Evolutionary conservation across 140 eudicot species (phyloP).

Genomic region (Anethum foeniculum): DNA sequence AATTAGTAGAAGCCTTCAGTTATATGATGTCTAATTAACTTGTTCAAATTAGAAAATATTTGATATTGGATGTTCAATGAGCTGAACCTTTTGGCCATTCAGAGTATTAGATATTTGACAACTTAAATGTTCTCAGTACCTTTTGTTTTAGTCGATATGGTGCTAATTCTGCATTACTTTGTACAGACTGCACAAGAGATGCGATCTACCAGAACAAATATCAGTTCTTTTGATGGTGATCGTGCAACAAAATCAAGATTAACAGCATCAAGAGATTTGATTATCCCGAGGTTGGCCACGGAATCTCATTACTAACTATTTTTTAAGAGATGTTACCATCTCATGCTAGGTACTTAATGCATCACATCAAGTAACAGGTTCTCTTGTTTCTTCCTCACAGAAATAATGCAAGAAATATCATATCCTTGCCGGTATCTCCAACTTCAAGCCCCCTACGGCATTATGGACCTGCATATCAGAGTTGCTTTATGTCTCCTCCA

Average conservation of each 20-base stretch:
- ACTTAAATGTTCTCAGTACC: not conserved
- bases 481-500: conserved; percentile 63
- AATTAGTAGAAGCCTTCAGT: no score
- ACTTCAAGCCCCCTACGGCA: conserved; percentile 70
- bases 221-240: conserved; percentile 44
- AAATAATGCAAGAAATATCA: conserved; percentile 53
- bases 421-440: conserved; percentile 95
- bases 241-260: conserved; percentile 20
- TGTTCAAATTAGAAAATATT: not conserved
- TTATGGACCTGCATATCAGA: conserved; percentile 44
- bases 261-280: conserved; percentile 39
- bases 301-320: not conserved
- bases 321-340: not conserved
- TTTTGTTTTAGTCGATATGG: not conserved
- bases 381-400: conserved; percentile 25
- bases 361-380: not conserved
- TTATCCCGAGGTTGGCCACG: conserved; percentile 54
- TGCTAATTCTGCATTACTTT: conserved; percentile 7
- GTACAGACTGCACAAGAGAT: conserved; percentile 58
- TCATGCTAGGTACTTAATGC: not conserved
- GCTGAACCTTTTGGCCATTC: not conserved
- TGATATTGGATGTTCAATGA: not conserved
- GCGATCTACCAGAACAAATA: conserved; percentile 39
- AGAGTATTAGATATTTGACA: not conserved
- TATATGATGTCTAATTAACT: not conserved